Evolutionary conservation across 2,329 filamentous ascomycete genomes (phyloP), one percentile per base, ranked within the genome.

Genomic region (Pezicula rhizophila): DNA sequence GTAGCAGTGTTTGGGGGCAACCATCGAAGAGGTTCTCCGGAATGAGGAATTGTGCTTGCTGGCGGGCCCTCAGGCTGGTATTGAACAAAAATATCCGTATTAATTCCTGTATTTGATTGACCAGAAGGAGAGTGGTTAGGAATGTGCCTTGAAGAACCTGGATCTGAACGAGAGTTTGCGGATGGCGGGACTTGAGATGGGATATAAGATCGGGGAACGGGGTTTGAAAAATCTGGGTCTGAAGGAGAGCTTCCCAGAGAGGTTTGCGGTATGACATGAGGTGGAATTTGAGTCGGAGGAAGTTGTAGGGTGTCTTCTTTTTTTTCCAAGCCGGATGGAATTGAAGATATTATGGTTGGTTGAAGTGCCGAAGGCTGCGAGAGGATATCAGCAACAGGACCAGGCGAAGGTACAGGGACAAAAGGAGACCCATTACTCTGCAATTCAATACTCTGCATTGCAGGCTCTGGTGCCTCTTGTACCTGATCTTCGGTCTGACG

Each of bases 31-130:
- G 69, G 63, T 52, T 72, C 70, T 26, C 67, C 61, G 10, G 40
- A 14, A 28, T 64, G 65, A 6, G 64, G 57, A 14, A 72, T 52
- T 1, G 70, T 46, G 4, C 64, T 60, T 0, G 77, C 68, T 0
- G 65, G 52, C 1, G 76, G 73, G 0, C 77, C 78, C n/a, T 77
- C 71, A 0, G 78, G 77, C 50, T 80, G 74, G 52, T 80, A 80
- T 0, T 70, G 70, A 20, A 81, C 67, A 52, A 81, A 81, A 18
- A 74, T 58, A 45, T 75, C 70, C 1, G 62, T 52, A 6, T 59
- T 55, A 10, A 50, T 17, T 23, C 41, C 37, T 41, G 44, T 33
- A n/a, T 47, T 40, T 39, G 26, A 18, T 37, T 43, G 7, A 48
- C 38, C 35, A 46, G 31, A 17, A 41, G 10, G 7, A 43, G 10